phyloP scores from a whole-genome alignment of 2,329 filamentous ascomycete species.

The Aspergillus intermedius region DNA sequence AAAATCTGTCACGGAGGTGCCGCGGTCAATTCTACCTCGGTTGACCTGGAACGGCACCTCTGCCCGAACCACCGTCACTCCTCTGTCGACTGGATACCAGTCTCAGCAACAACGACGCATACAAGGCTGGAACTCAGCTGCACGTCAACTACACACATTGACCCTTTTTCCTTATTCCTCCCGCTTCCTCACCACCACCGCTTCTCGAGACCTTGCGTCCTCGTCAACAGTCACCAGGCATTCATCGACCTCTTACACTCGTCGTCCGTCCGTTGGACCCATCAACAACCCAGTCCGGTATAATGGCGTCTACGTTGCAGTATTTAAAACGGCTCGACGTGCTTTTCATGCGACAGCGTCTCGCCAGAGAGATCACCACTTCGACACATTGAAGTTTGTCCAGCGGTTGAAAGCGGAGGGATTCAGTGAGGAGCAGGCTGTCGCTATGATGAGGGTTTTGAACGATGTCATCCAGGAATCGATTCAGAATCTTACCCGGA shows the following conservation, averaged over 20 bases:
- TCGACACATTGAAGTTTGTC: constrained; percentile 96
- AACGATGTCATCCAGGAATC: constrained; percentile 97
- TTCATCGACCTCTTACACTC: constrained; percentile 6
- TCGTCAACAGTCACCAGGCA: constrained; percentile 16
- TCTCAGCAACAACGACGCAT: constrained; percentile 17
- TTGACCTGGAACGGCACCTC: constrained; percentile 37
- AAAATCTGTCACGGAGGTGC: constrained; percentile 38
- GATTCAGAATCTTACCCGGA: constrained; percentile 94
- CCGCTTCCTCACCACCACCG: constrained; percentile 8
- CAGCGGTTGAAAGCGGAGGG: constrained; percentile 83
- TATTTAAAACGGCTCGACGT: constrained; percentile 35
- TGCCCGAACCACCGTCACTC: constrained; percentile 23
- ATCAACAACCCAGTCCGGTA: constrained; percentile 33
- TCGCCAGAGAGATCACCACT: constrained; percentile 75
- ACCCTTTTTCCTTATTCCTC: constrained; percentile 8
- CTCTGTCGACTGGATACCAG: constrained; percentile 17
- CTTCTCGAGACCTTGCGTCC: constrained; percentile 8
- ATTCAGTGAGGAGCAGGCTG: constrained; percentile 90
- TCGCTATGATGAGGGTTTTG: constrained; percentile 97
- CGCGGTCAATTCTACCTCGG: constrained; percentile 37
- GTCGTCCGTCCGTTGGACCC: constrained; percentile 12
- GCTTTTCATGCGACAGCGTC: constrained; percentile 60
- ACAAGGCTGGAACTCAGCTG: constrained; percentile 16
- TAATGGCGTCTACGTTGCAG: constrained; percentile 44
- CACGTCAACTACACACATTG: constrained; percentile 15